Evolutionary conservation across 176 grass and related monocot genomes (phyloP), one percentile per base, ranked within the genome.

Genomic region (Leersia perrieri): DNA sequence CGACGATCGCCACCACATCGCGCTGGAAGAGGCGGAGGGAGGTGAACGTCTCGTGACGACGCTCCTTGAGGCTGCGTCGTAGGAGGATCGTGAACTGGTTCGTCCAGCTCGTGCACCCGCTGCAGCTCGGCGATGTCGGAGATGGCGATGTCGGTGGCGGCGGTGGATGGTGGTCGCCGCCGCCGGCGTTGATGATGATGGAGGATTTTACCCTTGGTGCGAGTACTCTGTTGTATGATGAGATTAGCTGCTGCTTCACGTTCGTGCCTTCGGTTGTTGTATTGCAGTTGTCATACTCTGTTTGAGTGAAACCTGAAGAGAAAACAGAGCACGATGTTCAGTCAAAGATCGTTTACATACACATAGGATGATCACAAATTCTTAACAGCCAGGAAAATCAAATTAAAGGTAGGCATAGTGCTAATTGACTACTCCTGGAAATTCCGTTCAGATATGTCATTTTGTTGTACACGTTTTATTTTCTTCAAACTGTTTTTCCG

Each of bases 1-100:
- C 70, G 82, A 90, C 11, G 97, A 99, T 2, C 87, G 97, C 92
- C 93, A 99, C 97, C 97, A 99, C 97, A 99, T 95, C 26, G 83
- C 78, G 0, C 97, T 99, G 97, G 76, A 99, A 91, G 18, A 96
- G 28, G 20, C 93, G 83, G 5, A 99, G 89, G 15, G 93, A 88
- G 9, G 94, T 96, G 97, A 99, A 99, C 15, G 93, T 85, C 84
- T 99, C 97, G 63, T 99, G 93, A 0, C 91, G 90, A 6, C 97
- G 78, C 83, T 99, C 97, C 84, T 99, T 99, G 49, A 99, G 90
- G 82, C 93, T 93, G 36, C 97, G 88, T 1, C 81, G 89, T 12
- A 99, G 91, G 22, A 99, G 91, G 77, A 99, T 80, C 51, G 68
- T 40, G 89, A 99, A 99, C 83, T 99, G 93, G 72, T 81, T 77